Evolutionary conservation across 306 rosid genomes (phyloP), one percentile per base, ranked within the genome.

Genomic region (Psophocarpus tetragonolobus): DNA sequence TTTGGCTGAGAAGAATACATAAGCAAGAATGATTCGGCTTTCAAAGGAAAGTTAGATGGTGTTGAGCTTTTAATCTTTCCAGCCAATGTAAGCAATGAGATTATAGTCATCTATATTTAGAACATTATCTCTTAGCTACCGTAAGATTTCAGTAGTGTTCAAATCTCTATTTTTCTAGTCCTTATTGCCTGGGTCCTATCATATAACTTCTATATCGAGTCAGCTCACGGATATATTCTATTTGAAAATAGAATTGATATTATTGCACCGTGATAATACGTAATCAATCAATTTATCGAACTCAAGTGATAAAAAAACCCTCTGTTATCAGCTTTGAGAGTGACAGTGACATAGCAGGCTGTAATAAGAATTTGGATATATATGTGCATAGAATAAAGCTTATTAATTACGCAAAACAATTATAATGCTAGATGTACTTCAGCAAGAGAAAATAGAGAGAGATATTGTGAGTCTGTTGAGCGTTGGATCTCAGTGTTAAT

Each of bases 11-110:
- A n/a, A 72, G 75, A 80, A 41, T 10, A 60, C 71, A 60, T 79
- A 75, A 76, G 38, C 39, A 69, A 53, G 57, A 26, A 75, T 62
- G 84, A 75, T 78, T 75, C 75, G 65, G 87, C 81, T 54, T 79
- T 79, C 54, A 75, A 45, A 71, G 87, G 75, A 80, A 75, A 75
- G 26, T 13, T 80, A 3, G 62, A 75, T 21, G 79, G 71, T 12
- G 36, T 75, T 32, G 87, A 84, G 30, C 81, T 79, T 10, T 15
- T 79, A 50, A 84, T 79, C 11, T 84, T 79, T 69, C 32, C 87
- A 30, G 79, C 87, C 18, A 74, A 62, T 30, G 56, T 75, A 75
- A 62, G 72, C 35, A 30, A 61, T 75, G 45, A 17, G 24, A 6
- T 75, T 10, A 48, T 6, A 11, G 62, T 13, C 61, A 61, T 32